These are phyloP conservation scores for Sutorius australiensis DNA, from an alignment of 768 basidiomycete genomes.

Conservation along the genomic window DNA sequence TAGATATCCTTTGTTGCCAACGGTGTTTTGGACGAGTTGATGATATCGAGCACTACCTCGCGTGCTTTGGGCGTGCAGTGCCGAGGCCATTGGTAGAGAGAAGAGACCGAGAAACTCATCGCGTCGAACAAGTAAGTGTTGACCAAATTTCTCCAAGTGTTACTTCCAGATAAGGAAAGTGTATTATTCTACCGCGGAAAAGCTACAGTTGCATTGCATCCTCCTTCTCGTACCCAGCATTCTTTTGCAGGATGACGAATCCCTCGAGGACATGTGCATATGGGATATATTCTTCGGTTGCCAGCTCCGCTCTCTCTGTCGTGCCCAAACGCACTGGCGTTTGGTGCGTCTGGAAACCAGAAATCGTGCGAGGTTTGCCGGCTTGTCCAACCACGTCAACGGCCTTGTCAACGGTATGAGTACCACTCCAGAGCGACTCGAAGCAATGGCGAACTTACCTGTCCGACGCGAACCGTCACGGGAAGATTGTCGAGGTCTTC, in stretches of 20 bases:
- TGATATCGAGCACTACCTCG: constrained; percentile 18
- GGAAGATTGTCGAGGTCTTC: constrained; percentile 84
- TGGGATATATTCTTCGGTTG: constrained; percentile 94
- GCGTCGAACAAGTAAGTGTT: neutral
- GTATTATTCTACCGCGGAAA: neutral
- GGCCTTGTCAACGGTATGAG: constrained; percentile 46
- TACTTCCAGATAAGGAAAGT: constrained; percentile 2
- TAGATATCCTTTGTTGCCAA: constrained; percentile 29
- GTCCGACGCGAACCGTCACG: constrained; percentile 93
- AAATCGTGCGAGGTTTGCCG: constrained; percentile 93
- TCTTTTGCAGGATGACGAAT: constrained; percentile 88
- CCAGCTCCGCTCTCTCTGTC: constrained; percentile 91
- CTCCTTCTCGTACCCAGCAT: constrained; percentile 84
- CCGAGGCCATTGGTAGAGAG: constrained; percentile 22
- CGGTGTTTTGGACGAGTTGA: constrained; percentile 20
- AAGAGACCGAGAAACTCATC: constrained; percentile 16
- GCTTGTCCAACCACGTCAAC: constrained; percentile 98
- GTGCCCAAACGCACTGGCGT: constrained; percentile 95
- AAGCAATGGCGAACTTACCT: constrained; percentile 42
- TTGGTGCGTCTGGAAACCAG: constrained; percentile 97
- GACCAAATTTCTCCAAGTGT: neutral
- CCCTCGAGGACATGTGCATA: constrained; percentile 90
- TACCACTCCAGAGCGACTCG: neutral
- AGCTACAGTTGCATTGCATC: constrained; percentile 76
- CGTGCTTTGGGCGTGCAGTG: constrained; percentile 23